Base-by-base conservation (phyloP, 192 early-diverging fungal species). In the Coemansia sp. region DNA sequence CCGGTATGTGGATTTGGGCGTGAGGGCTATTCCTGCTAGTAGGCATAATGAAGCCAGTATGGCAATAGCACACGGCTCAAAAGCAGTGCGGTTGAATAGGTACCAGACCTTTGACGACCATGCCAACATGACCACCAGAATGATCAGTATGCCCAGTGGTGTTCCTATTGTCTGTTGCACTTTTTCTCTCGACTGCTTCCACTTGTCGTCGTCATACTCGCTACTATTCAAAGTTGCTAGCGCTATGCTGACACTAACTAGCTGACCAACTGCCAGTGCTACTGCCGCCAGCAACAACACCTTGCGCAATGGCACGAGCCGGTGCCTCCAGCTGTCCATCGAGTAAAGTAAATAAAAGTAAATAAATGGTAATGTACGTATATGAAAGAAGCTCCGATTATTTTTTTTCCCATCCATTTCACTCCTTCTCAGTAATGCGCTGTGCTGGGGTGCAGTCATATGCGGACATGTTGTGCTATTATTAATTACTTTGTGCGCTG, bases 41-140 rank as follows among this genome's bases (percentile, higher is more conserved):
- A 78, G 66, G 46, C 39, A 70, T 17, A 73, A 65, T 27, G 69
- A 59, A 19, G 66, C 46, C 6, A 72, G 32, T 4, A 62, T 6
- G 25, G 47, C 70, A 14, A 78, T 49, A 25, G 69, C 47, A 9
- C 25, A 24, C 2, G 69, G 70, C 59, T 78, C 76, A 32, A 73
- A 20, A 17, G 41, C 70, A 1, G 76, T 78, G 47, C 76, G 70
- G 63, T n/a, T n/a, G n/a, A n/a, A n/a, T n/a, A n/a, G n/a, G n/a
- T n/a, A n/a, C n/a, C n/a, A n/a, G n/a, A n/a, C n/a, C n/a, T n/a
- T n/a, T n/a, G n/a, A n/a, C n/a, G n/a, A n/a, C n/a, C n/a, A n/a
- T n/a, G n/a, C n/a, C n/a, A n/a, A n/a, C n/a, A n/a, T n/a, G n/a
- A n/a, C n/a, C n/a, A n/a, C n/a, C n/a, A n/a, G n/a, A n/a, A n/a